Evolutionary conservation across 768 basidiomycete genomes (phyloP), one percentile per base, ranked within the genome.

Genomic region (Amanita thiersii): DNA sequence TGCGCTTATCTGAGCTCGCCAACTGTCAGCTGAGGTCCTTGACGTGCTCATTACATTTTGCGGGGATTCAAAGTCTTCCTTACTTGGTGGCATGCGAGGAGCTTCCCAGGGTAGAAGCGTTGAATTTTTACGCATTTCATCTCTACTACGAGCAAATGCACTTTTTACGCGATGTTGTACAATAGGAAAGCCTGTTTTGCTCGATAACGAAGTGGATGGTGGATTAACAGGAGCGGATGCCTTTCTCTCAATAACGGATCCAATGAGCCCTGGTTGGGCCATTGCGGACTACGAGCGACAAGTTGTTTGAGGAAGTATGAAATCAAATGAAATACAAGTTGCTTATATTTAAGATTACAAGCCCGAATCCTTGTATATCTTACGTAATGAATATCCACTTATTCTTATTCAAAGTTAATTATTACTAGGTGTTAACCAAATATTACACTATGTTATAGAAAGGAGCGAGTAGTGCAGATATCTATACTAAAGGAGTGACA

Each of bases 81-180:
- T 26, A 19, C 46, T 48, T 11, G 51, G 46, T 24, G 49, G 28
- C 9, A 57, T 36, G 28, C 50, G 44, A 0, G 73, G 68, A 3
- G 57, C 52, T 33, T 63, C 54, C 19, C 41, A 43, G 8, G 55
- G 47, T 31, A 55, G 58, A 1, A 50, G 29, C 0, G 37, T 15
- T 5, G 42, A 47, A 32, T 38, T 50, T 38, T 56, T 62, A n/a
- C 52, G 54, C 12, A 50, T 46, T 30, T 59, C 64, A 26, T 75
- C 72, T 47, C 68, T 60, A 25, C 61, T 66, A 2, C 73, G 68
- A 11, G 70, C 61, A 61, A 81, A 81, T 14, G 77, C 74, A 46
- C 80, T 81, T 55, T 70, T 70, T 8, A 72, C 80, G 28, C 83
- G 73, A 57, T 84, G 83, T 38, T 75, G 68, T 3, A 73, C 81